phyloP scores from a whole-genome alignment of 495 filamentous ascomycete species.

The Trypethelium eluteriae region DNA sequence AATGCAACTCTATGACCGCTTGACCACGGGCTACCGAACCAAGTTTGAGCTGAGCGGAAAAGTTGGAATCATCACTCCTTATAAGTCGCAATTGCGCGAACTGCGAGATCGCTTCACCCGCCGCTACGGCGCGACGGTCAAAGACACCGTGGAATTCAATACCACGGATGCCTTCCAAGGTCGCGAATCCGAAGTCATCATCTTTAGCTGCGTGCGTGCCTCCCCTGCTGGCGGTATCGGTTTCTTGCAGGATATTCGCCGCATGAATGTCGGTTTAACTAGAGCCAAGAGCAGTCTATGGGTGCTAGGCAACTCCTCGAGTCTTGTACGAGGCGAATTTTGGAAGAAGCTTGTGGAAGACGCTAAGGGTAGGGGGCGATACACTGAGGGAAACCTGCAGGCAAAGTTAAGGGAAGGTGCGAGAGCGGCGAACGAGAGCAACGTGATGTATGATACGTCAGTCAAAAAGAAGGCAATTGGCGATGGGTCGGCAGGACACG shows the following conservation, averaged over 20 bases:
- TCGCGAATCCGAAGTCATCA: slow-evolving; percentile 92
- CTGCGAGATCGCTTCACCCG: slow-evolving; percentile 63
- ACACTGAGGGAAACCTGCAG: slow-evolving; percentile 62
- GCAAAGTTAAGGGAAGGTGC: slow-evolving; percentile 45
- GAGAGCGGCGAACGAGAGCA: neutral
- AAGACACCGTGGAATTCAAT: slow-evolving; percentile 84
- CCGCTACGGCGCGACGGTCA: slow-evolving; percentile 65
- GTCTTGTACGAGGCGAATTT: slow-evolving; percentile 77
- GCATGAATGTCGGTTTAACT: slow-evolving; percentile 98
- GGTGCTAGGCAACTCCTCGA: slow-evolving; percentile 85
- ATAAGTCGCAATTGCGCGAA: slow-evolving; percentile 83
- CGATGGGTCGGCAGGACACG: neutral
- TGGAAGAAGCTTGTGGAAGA: slow-evolving; percentile 81
- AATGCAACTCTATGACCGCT: slow-evolving; percentile 69
- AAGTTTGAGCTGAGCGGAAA: slow-evolving; percentile 66
- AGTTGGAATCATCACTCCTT: slow-evolving; percentile 94
- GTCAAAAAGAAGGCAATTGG: slow-evolving; percentile 13
- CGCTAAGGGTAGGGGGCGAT: slow-evolving; percentile 63
- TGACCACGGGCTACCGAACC: slow-evolving; percentile 59
- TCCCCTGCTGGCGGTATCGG: slow-evolving; percentile 83
- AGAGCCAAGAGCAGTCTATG: slow-evolving; percentile 92
- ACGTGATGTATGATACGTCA: slow-evolving; percentile 11
- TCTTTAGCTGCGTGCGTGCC: slow-evolving; percentile 95
- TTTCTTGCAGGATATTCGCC: slow-evolving; percentile 94
- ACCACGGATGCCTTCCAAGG: slow-evolving; percentile 98